phyloP scores from a whole-genome alignment of 208 protist species.

The Acanthamoeba divionensis region DNA sequence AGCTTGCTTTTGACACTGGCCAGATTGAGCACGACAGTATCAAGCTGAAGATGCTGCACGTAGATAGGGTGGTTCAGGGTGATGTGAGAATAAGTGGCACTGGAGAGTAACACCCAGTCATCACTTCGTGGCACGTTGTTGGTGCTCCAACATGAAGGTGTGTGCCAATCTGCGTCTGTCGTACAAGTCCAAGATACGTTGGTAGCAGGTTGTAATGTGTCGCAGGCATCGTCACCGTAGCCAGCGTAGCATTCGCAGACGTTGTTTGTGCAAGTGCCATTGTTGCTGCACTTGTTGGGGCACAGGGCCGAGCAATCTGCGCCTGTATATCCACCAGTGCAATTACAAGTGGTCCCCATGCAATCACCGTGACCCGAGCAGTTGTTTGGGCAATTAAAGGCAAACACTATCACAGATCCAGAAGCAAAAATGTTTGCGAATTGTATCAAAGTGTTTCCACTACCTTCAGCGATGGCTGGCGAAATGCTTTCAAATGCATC shows the following conservation, averaged over 20 bases:
- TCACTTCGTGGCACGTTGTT: background rate
- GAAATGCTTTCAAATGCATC: background rate
- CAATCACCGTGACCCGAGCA: background rate
- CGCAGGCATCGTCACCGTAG: background rate
- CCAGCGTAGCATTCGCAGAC: background rate
- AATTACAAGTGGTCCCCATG: background rate
- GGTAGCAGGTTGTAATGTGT: background rate
- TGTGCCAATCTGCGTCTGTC: background rate
- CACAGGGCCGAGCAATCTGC: background rate
- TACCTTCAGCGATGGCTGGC: background rate
- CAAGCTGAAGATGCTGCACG: background rate
- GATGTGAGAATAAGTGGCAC: background rate
- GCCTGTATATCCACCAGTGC: background rate
- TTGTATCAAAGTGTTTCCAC: too few species aligned
- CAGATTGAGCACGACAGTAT: background rate
- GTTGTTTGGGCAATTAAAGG: slow-evolving; percentile 29
- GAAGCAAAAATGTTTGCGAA: too few species aligned
- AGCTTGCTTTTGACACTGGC: background rate
- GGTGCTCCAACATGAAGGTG: background rate
- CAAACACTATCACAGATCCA: background rate
- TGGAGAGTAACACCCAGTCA: background rate
- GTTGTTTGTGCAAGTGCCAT: background rate
- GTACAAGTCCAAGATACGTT: slow-evolving; percentile 14
- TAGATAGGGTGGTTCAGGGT: background rate
- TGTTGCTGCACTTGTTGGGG: background rate